Percentiles rank a stretch among this genome's conserved stretches.
Evolutionary conservation across 306 rosid genomes (phyloP).

Genomic region (Begonia masoniana): DNA sequence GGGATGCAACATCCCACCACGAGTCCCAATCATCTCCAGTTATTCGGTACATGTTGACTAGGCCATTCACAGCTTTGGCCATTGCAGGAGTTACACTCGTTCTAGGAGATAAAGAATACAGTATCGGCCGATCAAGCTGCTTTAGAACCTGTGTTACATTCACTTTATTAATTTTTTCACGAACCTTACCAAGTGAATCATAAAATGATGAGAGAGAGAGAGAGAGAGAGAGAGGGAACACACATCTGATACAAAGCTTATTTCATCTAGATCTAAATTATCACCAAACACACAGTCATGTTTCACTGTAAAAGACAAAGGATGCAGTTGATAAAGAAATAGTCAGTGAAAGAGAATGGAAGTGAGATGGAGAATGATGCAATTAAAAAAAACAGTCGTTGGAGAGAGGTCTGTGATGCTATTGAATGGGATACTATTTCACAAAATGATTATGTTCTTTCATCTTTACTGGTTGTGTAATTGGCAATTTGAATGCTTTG

Average conservation of each 20-base stretch:
- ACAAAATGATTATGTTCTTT: too few relatives aligned
- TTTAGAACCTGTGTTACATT: slow-evolving; percentile 48
- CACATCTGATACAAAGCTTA: slow-evolving; percentile 70
- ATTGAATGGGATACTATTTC: too few relatives aligned
- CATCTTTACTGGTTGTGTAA: too few relatives aligned
- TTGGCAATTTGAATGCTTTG: too few relatives aligned
- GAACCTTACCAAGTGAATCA: too few relatives aligned
- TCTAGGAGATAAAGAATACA: slow-evolving; percentile 89
- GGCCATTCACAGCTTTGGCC: slow-evolving; percentile 60
- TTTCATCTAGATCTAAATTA: slow-evolving; percentile 73
- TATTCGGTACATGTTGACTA: slow-evolving; percentile 83
- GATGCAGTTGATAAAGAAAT: background rate
- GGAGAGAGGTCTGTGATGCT: too few relatives aligned
- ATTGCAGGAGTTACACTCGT: slow-evolving; percentile 62
- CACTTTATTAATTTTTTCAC: too few relatives aligned
- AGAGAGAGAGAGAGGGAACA: slow-evolving; percentile 1
- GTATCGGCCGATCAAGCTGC: slow-evolving; percentile 42
- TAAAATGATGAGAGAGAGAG: background rate
- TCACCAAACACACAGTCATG: slow-evolving; percentile 91
- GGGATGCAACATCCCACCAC: slow-evolving; percentile 56
- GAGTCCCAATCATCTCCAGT: slow-evolving; percentile 97
- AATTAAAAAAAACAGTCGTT: too few relatives aligned
- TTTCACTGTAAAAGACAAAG: slow-evolving; percentile 49
- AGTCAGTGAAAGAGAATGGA: background rate
- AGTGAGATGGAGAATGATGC: slow-evolving; percentile 6